phyloP scores from a whole-genome alignment of 345 rosid genomes.

The Hypericum androsaemum region DNA sequence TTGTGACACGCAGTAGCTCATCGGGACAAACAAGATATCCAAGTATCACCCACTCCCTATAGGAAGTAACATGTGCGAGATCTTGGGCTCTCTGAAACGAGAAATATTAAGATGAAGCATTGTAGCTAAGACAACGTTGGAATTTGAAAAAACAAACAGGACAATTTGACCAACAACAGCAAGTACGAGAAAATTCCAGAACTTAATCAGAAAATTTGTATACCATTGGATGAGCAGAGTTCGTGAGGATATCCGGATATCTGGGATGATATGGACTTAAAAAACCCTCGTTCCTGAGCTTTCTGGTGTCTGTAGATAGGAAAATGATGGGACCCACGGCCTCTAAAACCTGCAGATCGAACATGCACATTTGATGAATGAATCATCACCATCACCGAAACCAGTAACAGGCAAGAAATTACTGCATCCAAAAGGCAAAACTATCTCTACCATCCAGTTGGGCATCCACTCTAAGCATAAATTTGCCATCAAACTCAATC shows the following conservation, averaged over 20 bases:
- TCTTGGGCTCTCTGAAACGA: constrained; percentile 87
- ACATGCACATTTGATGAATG: constrained; percentile 6
- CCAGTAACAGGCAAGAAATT: too few species aligned
- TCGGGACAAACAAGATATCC: constrained; percentile 99
- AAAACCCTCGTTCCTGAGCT: constrained; percentile 94
- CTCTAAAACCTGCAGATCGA: constrained; percentile 72
- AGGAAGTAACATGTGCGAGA: constrained; percentile 93
- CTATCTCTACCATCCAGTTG: too few species aligned
- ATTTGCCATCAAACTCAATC: too few species aligned
- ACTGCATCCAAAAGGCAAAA: too few species aligned
- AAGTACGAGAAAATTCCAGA: neutral
- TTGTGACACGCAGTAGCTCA: constrained; percentile 94
- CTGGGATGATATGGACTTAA: constrained; percentile 97
- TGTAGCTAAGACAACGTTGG: constrained; percentile 4
- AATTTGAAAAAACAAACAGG: neutral
- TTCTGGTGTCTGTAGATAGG: constrained; percentile 88
- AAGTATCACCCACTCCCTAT: constrained; percentile 93
- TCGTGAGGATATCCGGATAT: constrained; percentile 93
- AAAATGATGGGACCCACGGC: constrained; percentile 97
- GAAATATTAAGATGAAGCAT: constrained; percentile 11
- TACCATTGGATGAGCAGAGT: constrained; percentile 99
- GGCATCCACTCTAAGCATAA: too few species aligned
- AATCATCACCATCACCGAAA: neutral
- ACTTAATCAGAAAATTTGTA: constrained; percentile 5
- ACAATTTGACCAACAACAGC: neutral